phyloP scores from a whole-genome alignment of 768 basidiomycete genomes.

The Leucocoprinus leucothites region DNA sequence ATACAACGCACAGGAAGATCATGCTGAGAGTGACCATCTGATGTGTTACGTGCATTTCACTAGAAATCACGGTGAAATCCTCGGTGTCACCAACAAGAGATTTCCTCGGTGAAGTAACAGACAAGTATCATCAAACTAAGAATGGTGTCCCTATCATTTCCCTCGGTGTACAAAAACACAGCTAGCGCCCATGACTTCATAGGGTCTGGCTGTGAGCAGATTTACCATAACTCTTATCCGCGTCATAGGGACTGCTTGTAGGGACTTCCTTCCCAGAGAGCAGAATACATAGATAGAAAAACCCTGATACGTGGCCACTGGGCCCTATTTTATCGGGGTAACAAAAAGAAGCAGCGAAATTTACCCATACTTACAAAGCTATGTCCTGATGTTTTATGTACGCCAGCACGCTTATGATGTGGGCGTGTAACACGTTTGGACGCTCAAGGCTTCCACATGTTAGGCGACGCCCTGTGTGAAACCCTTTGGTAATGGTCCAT shows the following conservation, averaged over 20 bases:
- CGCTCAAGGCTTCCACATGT: conserved; percentile 13
- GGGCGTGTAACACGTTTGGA: conserved; percentile 10
- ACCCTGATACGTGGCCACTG: conserved; percentile 7
- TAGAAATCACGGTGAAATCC: conserved; percentile 8
- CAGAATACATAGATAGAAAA: not conserved
- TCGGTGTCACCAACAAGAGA: conserved; percentile 10
- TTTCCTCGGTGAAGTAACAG: conserved; percentile 14
- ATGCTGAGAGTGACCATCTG: conserved; percentile 3
- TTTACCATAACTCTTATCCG: not conserved
- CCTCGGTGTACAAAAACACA: conserved; percentile 2
- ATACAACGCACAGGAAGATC: not conserved
- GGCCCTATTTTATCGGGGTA: conserved; percentile 9
- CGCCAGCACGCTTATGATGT: conserved; percentile 3
- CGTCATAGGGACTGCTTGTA: conserved; percentile 9
- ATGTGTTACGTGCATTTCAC: conserved; percentile 8
- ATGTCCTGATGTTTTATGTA: conserved; percentile 1
- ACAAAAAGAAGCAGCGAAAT: conserved; percentile 7
- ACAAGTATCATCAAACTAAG: conserved; percentile 8
- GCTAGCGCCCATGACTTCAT: conserved; percentile 11
- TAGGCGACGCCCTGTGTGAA: conserved; percentile 19
- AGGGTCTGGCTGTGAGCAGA: conserved; percentile 4
- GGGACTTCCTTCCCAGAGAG: not conserved
- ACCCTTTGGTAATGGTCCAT: conserved; percentile 27
- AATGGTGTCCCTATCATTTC: conserved; percentile 1
- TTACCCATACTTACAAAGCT: conserved; percentile 2